Conservation (phyloP, 225 moss, liverwort and hornwort species). For the Physcomitrium patens region DNA sequence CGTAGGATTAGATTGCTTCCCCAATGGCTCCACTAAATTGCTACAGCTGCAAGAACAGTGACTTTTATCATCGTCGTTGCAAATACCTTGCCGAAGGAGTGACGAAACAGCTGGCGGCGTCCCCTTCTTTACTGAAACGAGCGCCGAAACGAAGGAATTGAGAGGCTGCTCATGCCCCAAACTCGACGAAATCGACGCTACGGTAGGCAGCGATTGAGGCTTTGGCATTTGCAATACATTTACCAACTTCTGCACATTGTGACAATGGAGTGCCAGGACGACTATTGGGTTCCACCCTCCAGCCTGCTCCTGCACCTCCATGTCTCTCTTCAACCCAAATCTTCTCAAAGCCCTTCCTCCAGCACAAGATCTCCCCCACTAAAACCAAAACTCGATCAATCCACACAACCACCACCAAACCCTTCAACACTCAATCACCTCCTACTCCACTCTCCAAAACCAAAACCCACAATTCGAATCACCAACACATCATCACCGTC, state of each 20-base stretch:
- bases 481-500: not conserved
- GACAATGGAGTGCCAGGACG: slow-evolving; percentile 48
- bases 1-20: slow-evolving; percentile 11
- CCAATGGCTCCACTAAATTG: slow-evolving; percentile 20
- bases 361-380: not conserved
- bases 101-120: slow-evolving; percentile 38
- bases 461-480: not conserved
- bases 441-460: not conserved
- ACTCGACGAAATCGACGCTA: not conserved
- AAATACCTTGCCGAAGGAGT: slow-evolving; percentile 29
- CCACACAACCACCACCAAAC: not conserved
- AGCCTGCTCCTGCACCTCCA: slow-evolving; percentile 48
- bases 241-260: slow-evolving; percentile 48
- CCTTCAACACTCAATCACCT: not conserved
- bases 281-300: slow-evolving; percentile 51
- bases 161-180: slow-evolving; percentile 17
- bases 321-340: not conserved
- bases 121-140: slow-evolving; percentile 39
- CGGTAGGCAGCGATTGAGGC: slow-evolving; percentile 7
- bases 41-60: slow-evolving; percentile 41
- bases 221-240: slow-evolving; percentile 40
- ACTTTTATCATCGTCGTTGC: slow-evolving; percentile 30
- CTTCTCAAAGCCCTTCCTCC: not conserved
- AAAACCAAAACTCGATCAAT: too few species aligned
- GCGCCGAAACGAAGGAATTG: slow-evolving; percentile 33